Evolutionary conservation across 2,329 filamentous ascomycete species (phyloP).

Genomic region (Clarireedia paspali): DNA sequence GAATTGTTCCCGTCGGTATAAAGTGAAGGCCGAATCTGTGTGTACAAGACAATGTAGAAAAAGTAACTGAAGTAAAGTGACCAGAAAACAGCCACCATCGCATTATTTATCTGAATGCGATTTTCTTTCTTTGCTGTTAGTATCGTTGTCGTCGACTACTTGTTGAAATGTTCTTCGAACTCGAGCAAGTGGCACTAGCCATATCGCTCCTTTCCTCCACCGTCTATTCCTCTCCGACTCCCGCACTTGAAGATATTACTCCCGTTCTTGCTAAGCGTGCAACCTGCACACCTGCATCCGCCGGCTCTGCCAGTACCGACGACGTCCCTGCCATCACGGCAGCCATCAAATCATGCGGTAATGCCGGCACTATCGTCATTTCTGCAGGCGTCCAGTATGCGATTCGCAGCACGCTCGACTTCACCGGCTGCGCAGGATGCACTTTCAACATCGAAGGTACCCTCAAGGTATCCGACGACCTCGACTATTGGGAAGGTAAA

Average conservation of each 20-base stretch:
- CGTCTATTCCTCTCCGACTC: not conserved
- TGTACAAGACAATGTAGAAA: no score
- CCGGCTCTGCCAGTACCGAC: conserved; percentile 26
- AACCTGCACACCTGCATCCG: conserved; percentile 18
- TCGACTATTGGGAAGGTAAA: conserved; percentile 36
- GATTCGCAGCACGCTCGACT: conserved; percentile 36
- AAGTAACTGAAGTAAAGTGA: no score
- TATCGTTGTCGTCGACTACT: not conserved
- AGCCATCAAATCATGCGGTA: conserved; percentile 33
- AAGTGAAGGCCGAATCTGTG: no score
- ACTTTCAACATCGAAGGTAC: conserved; percentile 39
- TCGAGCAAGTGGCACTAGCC: not conserved
- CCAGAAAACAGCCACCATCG: no score
- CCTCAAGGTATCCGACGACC: conserved; percentile 33
- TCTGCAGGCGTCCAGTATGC: conserved; percentile 35
- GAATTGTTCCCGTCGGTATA: no score
- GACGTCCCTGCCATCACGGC: conserved; percentile 37
- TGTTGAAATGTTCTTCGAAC: not conserved
- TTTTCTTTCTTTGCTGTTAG: no score
- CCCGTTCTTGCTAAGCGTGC: conserved; percentile 15
- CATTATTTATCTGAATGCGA: no score
- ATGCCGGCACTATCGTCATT: conserved; percentile 38
- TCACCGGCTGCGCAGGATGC: conserved; percentile 36
- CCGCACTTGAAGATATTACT: not conserved
- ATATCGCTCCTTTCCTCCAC: not conserved